A percentile compares a stretch with the other conserved stretches of the same genome.
These are phyloP conservation scores for Boletellus emodensis DNA, from an alignment of 768 basidiomycete genomes.

Conservation along the genomic window DNA sequence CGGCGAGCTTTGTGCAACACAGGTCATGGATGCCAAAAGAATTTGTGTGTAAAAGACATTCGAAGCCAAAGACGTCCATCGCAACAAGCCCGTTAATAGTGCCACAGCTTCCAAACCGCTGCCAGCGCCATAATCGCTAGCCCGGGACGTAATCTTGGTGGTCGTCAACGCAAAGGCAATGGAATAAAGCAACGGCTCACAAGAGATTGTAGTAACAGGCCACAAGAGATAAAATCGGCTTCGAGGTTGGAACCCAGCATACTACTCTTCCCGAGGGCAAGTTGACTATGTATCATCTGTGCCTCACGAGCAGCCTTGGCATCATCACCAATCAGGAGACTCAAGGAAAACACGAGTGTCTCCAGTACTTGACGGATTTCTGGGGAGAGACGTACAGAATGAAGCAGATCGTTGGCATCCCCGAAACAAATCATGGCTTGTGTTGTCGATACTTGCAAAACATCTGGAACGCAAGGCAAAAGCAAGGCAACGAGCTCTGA, in stretches of 20 bases:
- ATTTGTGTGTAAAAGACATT: constrained; percentile 66
- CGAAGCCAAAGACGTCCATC: constrained; percentile 63
- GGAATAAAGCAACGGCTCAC: constrained; percentile 35
- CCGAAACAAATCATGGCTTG: constrained; percentile 49
- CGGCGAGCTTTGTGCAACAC: constrained; percentile 50
- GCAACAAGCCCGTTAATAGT: constrained; percentile 50
- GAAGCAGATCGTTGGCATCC: constrained; percentile 53
- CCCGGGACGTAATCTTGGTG: constrained; percentile 53
- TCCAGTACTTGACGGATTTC: constrained; percentile 57
- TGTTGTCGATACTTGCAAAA: constrained; percentile 56
- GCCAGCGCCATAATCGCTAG: constrained; percentile 60
- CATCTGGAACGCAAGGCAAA: constrained; percentile 55
- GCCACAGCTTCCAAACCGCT: constrained; percentile 49
- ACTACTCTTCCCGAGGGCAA: constrained; percentile 55
- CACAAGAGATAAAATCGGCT: constrained; percentile 61
- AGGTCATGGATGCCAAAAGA: constrained; percentile 58
- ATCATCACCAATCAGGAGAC: constrained; percentile 63
- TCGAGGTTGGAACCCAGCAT: constrained; percentile 55
- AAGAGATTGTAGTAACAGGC: constrained; percentile 57
- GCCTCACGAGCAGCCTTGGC: constrained; percentile 66
- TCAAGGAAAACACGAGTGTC: constrained; percentile 53
- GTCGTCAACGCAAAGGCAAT: background rate
- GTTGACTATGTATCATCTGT: constrained; percentile 66
- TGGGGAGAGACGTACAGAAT: constrained; percentile 47
- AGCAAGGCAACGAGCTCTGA: constrained; percentile 63